These are phyloP conservation scores for Corrigiola litoralis DNA, from an alignment of 179 eudicot genomes.

Conservation along the genomic window DNA sequence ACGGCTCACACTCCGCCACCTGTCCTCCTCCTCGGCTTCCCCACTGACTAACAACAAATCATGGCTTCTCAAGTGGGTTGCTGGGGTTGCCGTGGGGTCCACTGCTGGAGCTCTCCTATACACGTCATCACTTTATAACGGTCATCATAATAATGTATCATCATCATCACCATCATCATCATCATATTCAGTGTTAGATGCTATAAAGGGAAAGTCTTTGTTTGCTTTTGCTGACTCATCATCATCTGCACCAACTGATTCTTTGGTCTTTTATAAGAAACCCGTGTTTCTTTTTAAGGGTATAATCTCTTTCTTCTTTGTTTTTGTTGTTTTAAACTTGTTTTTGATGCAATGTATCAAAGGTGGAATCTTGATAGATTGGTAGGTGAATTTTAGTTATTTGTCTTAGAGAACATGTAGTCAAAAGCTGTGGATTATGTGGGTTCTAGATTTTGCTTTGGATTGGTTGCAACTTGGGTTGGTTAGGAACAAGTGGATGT, in stretches of 20 bases:
- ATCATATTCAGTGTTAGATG: conserved; percentile 9
- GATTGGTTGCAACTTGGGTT: too few species aligned
- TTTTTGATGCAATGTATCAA: neutral
- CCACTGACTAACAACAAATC: conserved; percentile 10
- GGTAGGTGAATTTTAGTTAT: neutral
- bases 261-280: conserved; percentile 30
- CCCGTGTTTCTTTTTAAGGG: conserved; percentile 57
- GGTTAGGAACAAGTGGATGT: too few species aligned
- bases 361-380: neutral
- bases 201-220: conserved; percentile 22
- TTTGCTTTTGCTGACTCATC: conserved; percentile 44
- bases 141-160: neutral
- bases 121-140: conserved; percentile 13
- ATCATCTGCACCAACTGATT: conserved; percentile 13
- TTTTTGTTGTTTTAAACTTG: neutral
- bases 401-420: neutral
- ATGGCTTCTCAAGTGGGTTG: conserved; percentile 34
- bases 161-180: conserved; percentile 9
- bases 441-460: too few species aligned
- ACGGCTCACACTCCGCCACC: conserved; percentile 23
- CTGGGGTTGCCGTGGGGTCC: conserved; percentile 50
- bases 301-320: conserved; percentile 4
- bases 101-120: conserved; percentile 44
- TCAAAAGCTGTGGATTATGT: too few species aligned
- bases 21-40: conserved; percentile 19